Evolutionary conservation across 1,139 yeast species (phyloP), one percentile per base, ranked within the genome.

Genomic region (Yamadazyma dushanensis): DNA sequence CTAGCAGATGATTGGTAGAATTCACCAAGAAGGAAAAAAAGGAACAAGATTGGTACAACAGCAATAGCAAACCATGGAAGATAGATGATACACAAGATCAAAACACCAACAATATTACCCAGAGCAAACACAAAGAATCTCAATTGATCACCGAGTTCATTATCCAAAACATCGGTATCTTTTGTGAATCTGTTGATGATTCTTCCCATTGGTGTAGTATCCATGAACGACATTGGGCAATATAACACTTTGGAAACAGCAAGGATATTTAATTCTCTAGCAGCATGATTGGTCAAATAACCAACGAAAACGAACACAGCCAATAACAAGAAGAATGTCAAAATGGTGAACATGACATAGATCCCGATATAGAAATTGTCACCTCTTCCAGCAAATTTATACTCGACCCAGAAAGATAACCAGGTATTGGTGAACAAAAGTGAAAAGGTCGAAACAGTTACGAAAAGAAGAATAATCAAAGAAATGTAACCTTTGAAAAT

Each of bases 141-240:
- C 36, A 77, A 50, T 53, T 77, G 82, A 46, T 80, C 85, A 32
- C 83, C 78, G 43, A 82, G 63, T 54, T 83, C 89, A 53, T 83
- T 84, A 58, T 88, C 96, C 50, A 88, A 65, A 23, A 82, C 82
- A 54, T 88, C 95, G 0, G 94, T 83, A 57, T 88, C 97, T 52
- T 85, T 87, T 1, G 95, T 83, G 46, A 78, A 78, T 49, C 84
- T 64, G 52, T 78, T 78, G 51, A 78, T 55, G 21, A 78, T 73
- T 55, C 83, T 63, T 16, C 84, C 85, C 61, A 77, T 62, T n/a
- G 84, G 84, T 0, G 83, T 78, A 8, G 75, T 66, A 54, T 79
- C 85, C 67, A 78, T 69, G 49, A 70, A 78, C 25, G 72, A 52
- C 81, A 78, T 76, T 34, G 84, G 73, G 36, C 74, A 63, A 54